phyloP scores from a whole-genome alignment of 495 filamentous ascomycete species.

The Hyaloscypha finlandica region DNA sequence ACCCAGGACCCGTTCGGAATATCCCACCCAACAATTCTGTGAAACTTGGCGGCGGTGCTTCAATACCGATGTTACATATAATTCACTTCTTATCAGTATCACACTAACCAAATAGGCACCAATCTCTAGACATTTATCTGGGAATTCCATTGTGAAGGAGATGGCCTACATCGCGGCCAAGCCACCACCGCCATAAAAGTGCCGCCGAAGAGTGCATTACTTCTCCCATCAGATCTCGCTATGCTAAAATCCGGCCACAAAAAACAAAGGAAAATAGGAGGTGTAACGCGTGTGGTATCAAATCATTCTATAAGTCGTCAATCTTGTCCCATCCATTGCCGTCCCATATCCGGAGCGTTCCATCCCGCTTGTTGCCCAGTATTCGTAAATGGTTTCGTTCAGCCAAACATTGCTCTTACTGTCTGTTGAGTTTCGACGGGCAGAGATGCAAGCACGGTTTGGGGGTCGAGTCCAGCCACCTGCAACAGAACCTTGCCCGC shows the following conservation, averaged over 20 bases:
- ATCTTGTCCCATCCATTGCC: constrained; percentile 12
- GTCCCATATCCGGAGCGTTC: background rate
- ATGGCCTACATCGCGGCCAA: constrained; percentile 3
- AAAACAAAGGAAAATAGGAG: constrained; percentile 23
- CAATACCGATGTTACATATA: background rate
- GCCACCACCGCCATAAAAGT: constrained; percentile 6
- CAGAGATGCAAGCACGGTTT: constrained; percentile 68
- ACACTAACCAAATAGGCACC: background rate
- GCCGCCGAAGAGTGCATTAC: constrained; percentile 2
- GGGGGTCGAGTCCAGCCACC: constrained; percentile 67
- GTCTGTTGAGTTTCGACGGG: constrained; percentile 74
- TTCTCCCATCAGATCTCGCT: constrained; percentile 24
- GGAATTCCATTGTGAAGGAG: background rate
- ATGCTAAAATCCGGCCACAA: constrained; percentile 29
- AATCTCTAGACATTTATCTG: background rate
- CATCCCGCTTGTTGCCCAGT: constrained; percentile 1
- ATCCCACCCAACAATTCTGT: too few relatives aligned
- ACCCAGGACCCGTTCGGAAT: too few relatives aligned
- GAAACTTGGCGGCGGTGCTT: too few relatives aligned
- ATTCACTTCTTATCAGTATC: background rate
- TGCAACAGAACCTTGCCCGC: constrained; percentile 74
- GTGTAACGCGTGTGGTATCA: constrained; percentile 30
- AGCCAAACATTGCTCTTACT: constrained; percentile 71
- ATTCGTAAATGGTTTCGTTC: constrained; percentile 20
- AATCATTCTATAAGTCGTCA: constrained; percentile 28